These are phyloP conservation scores for Infundibulicybe gibba DNA, from an alignment of 768 basidiomycete species.

Conservation along the genomic window DNA sequence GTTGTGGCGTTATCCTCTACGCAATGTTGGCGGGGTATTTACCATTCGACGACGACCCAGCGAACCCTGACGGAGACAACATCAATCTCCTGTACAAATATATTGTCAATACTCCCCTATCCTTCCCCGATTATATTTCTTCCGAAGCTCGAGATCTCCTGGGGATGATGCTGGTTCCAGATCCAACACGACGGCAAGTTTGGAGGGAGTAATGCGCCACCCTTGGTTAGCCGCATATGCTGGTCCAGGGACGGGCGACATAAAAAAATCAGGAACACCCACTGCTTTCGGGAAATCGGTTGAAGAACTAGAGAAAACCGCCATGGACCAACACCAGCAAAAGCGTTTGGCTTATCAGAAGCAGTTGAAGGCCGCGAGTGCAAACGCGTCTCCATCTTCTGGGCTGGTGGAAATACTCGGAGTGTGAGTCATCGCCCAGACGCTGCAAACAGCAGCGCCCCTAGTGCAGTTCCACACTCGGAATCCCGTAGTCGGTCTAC, in stretches of 20 bases:
- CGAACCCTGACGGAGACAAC: constrained; percentile 98
- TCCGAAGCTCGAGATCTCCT: constrained; percentile 80
- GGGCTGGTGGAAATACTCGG: constrained; percentile 28
- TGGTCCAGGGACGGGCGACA: constrained; percentile 20
- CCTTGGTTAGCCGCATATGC: constrained; percentile 76
- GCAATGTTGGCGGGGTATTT: constrained; percentile 97
- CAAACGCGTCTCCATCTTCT: constrained; percentile 20
- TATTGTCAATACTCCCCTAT: constrained; percentile 94
- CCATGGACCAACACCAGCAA: constrained; percentile 81
- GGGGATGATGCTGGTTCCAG: constrained; percentile 91
- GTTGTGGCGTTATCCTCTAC: constrained; percentile 92
- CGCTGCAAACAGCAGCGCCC: constrained; percentile 27
- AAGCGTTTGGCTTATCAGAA: constrained; percentile 80
- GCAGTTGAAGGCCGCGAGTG: constrained; percentile 64
- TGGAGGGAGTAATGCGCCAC: constrained; percentile 81
- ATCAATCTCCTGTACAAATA: constrained; percentile 99
- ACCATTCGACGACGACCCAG: constrained; percentile 99
- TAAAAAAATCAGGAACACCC: constrained; percentile 21
- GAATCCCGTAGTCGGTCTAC: constrained; percentile 49
- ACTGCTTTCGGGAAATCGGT: constrained; percentile 64
- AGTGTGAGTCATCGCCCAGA: constrained; percentile 58
- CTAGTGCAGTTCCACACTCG: constrained; percentile 24
- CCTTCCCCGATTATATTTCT: constrained; percentile 96
- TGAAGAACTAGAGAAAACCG: constrained; percentile 73
- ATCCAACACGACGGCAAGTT: constrained; percentile 78